Conservation (phyloP, 2,329 filamentous ascomycete species). For the Aotearoamyces nothofagi region DNA sequence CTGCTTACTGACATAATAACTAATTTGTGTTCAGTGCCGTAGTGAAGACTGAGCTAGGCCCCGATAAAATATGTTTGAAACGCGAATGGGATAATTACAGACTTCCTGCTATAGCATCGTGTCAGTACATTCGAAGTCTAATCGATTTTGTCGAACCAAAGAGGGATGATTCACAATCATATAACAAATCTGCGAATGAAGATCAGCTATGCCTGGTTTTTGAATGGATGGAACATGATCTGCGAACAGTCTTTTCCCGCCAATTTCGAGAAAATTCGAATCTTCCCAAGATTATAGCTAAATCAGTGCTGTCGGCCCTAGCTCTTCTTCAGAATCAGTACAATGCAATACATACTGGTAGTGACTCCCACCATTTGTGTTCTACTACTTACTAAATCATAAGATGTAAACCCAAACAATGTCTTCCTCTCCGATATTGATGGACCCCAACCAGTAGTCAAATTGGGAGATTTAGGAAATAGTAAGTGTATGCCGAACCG, state of each 20-base stretch:
- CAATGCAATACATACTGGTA: conserved; percentile 10
- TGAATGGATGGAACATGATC: conserved; percentile 13
- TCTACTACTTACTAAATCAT: not conserved
- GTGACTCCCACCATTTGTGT: not conserved
- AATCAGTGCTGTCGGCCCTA: conserved; percentile 9
- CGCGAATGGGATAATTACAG: conserved; percentile 10
- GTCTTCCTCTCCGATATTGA: conserved; percentile 10
- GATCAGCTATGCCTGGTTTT: conserved; percentile 11
- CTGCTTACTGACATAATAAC: conserved; percentile 1
- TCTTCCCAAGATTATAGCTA: conserved; percentile 8
- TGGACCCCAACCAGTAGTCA: conserved; percentile 7
- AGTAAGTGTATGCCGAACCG: conserved; percentile 5
- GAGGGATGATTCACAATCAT: conserved; percentile 1
- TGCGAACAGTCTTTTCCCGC: conserved; percentile 5
- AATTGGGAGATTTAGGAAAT: conserved; percentile 12
- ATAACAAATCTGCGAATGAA: conserved; percentile 2
- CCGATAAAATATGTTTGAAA: conserved; percentile 5
- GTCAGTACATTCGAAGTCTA: conserved; percentile 10
- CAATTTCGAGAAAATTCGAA: conserved; percentile 5
- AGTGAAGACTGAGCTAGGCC: conserved; percentile 7
- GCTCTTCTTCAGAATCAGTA: conserved; percentile 3
- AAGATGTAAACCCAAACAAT: conserved; percentile 13
- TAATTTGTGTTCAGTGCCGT: conserved; percentile 8
- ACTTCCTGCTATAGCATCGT: conserved; percentile 6
- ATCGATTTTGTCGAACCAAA: conserved; percentile 5